Evolutionary conservation across 495 filamentous ascomycete genomes (phyloP), one percentile per base, ranked within the genome.

Genomic region (Penicillium flavigenum): DNA sequence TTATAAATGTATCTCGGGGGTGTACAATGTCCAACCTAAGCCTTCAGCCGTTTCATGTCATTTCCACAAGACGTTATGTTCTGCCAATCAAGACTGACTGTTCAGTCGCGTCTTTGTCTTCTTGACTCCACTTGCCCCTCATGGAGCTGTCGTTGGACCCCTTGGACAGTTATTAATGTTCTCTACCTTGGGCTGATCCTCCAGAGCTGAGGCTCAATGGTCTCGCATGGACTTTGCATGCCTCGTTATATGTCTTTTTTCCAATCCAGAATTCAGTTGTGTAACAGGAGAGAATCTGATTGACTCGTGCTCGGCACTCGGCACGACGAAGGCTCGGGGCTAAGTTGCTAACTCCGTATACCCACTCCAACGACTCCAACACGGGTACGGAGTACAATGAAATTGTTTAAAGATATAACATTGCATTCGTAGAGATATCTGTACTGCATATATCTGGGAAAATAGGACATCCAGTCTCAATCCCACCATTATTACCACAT

Each of bases 401-500:
- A 12, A 34, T 3, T 34, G 11, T 1, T 36, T 31, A 19, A 17
- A 20, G 31, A 19, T 8, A 38, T 26, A 26, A 29, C 24, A 42
- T 52, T 42, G 36, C 49, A 51, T 26, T 51, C 19, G 10, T 29
- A 39, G 38, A 9, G 9, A 44, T 19, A 54, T 36, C 43, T 49
- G 32, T 56, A 49, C 45, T 17, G 31, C 32, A 56, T 56, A 44
- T 57, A 34, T 43, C 5, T 39, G 16, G 22, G 16, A 29, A 8
- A 47, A 5, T 6, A 27, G n/a, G 6, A 36, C 9, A 11, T 27
- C 20, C 14, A 36, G 14, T 38, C 6, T 26, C 26, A 6, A 16
- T 45, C 43, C 31, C 31, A 34, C 31, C 17, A 34, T 32, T 50
- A 56, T 43, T 47, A 55, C 53, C 54, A 43, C 34, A 50, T 57